These are phyloP conservation scores for Cladosporium austrohemisphaericum DNA, from an alignment of 2,329 filamentous ascomycete genomes.

Conservation along the genomic window DNA sequence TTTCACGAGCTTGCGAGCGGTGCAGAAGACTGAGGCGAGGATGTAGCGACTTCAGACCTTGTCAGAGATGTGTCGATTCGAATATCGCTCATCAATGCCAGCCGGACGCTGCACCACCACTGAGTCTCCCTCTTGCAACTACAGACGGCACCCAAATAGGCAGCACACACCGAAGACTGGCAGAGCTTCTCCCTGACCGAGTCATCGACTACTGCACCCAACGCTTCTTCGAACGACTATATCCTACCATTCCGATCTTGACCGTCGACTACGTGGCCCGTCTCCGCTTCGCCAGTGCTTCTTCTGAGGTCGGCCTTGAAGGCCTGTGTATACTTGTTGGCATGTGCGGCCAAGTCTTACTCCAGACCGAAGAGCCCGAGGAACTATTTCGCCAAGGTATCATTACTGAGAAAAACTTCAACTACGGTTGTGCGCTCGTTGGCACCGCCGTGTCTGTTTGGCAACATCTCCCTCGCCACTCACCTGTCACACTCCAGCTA, in stretches of 20 bases:
- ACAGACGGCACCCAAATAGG: neutral
- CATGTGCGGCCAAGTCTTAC: conserved; percentile 10
- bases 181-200: neutral
- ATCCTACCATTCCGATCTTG: conserved; percentile 10
- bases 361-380: conserved; percentile 8
- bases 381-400: conserved; percentile 2
- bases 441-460: neutral
- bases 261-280: neutral
- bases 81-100: conserved; percentile 1
- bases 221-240: conserved; percentile 6
- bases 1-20: conserved; percentile 9
- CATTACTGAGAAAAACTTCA: conserved; percentile 2
- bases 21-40: conserved; percentile 12
- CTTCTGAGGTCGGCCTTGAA: conserved; percentile 1
- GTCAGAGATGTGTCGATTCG: conserved; percentile 3
- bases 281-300: neutral
- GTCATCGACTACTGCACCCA: conserved; percentile 12
- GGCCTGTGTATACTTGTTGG: conserved; percentile 1
- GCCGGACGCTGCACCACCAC: neutral
- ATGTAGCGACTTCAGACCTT: conserved; percentile 11
- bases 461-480: conserved; percentile 1
- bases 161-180: neutral
- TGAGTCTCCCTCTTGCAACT: neutral
- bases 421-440: neutral
- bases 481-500: neutral